A percentile compares a stretch with the other conserved stretches of the same genome.
These are phyloP conservation scores for Magnolia kwangsiensis DNA, from an alignment of 164 flowering plant species.

Conservation along the genomic window DNA sequence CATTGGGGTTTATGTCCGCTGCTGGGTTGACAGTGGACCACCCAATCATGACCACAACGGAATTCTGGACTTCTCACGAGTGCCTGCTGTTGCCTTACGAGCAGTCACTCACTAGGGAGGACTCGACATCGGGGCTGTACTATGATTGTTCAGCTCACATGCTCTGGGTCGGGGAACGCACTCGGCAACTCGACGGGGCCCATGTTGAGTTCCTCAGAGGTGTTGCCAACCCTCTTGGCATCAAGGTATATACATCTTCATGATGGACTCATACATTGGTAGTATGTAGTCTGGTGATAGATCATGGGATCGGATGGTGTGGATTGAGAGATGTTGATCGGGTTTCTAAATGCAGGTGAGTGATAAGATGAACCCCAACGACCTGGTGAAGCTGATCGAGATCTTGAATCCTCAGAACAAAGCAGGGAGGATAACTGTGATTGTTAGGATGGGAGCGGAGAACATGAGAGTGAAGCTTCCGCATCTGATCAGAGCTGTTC, in stretches of 20 bases:
- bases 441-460: constrained; percentile 92
- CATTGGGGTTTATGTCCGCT: constrained; percentile 86
- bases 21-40: constrained; percentile 84
- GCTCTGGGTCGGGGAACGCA: constrained; percentile 90
- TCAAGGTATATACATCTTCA: constrained; percentile 50
- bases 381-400: constrained; percentile 73
- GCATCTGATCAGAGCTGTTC: constrained; percentile 82
- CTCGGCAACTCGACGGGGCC: constrained; percentile 91
- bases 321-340: background rate
- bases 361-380: constrained; percentile 83
- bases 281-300: background rate
- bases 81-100: constrained; percentile 87
- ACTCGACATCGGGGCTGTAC: constrained; percentile 81
- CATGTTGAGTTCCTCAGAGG: constrained; percentile 88
- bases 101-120: constrained; percentile 77
- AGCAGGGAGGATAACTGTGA: constrained; percentile 79
- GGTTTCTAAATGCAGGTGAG: constrained; percentile 55
- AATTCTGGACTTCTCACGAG: constrained; percentile 93
- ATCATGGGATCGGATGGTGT: background rate
- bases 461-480: constrained; percentile 99
- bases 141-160: constrained; percentile 94
- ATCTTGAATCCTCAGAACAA: constrained; percentile 80
- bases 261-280: background rate
- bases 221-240: constrained; percentile 82
- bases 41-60: constrained; percentile 82